phyloP scores from a whole-genome alignment of 306 rosid genomes.

The Cicer cuneatum region DNA sequence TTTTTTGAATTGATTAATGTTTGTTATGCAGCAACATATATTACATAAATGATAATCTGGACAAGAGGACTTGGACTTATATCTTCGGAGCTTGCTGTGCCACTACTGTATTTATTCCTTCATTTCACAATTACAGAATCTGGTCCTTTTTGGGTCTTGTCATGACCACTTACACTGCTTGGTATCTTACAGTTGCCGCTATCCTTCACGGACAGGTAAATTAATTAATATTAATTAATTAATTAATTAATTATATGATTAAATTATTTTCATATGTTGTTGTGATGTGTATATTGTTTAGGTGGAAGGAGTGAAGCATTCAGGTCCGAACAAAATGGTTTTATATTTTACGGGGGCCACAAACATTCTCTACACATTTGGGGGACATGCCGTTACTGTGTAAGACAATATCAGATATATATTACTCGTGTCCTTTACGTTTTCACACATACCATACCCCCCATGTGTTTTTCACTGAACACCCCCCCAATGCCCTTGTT shows the following conservation, averaged over 20 bases:
- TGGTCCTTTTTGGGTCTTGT: slow-evolving; percentile 96
- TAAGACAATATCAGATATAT: slow-evolving; percentile 58
- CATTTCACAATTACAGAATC: slow-evolving; percentile 93
- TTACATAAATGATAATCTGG: slow-evolving; percentile 93
- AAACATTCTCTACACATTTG: slow-evolving; percentile 99
- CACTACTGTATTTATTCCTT: slow-evolving; percentile 97
- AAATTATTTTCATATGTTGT: background rate
- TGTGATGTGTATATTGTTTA: slow-evolving; percentile 23
- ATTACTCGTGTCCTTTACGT: slow-evolving; percentile 46
- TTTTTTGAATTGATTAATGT: slow-evolving; percentile 5
- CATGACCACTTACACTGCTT: slow-evolving; percentile 99
- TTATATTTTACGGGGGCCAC: slow-evolving; percentile 99
- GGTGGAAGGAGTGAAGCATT: slow-evolving; percentile 93
- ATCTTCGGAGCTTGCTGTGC: slow-evolving; percentile 99
- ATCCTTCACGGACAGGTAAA: slow-evolving; percentile 90
- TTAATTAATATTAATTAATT: background rate
- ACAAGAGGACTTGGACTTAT: slow-evolving; percentile 99
- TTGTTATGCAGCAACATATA: slow-evolving; percentile 78
- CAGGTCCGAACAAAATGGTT: slow-evolving; percentile 89
- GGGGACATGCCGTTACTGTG: slow-evolving; percentile 99
- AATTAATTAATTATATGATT: background rate
- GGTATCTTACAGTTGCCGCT: slow-evolving; percentile 93
- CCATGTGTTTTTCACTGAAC: slow-evolving; percentile 1
- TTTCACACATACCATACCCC: slow-evolving; percentile 26
- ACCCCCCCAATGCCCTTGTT: background rate